Base-by-base conservation (phyloP, 164 flowering plant species). In the Saururus chinensis region DNA sequence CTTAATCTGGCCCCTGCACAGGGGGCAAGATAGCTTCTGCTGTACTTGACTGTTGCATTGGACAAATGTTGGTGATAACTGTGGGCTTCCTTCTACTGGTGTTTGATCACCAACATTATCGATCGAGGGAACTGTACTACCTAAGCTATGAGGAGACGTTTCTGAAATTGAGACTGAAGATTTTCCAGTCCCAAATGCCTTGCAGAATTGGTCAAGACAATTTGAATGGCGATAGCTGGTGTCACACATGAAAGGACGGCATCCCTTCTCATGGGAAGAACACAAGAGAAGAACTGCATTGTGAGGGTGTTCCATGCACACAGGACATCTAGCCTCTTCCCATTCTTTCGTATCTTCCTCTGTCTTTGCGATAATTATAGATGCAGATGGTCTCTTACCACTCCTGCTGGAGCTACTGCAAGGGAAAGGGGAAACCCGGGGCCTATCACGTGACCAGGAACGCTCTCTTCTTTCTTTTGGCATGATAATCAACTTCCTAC, bases 231-330 rank as follows among this genome's bases (percentile, higher is more conserved):
- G 86, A 56, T 82, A 40, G 70, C 98, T 89, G 21, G 96, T 92
- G 71, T 87, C 89, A 68, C 98, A 92, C 91, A 92, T 87, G 72
- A 72, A 92, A 21, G 98, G 93, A 11, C 86, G 95, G 63, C 98
- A 92, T 1, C 98, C 98, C 66, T 84, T 92, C 13, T 83, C 83
- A 67, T 76, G 78, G 52, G 96, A 89, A 4, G 96, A 70, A 69
- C 98, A 89, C 8, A 82, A 48, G 53, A 92, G 87, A 19, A 92
- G 84, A 51, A 89, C 82, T 11, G 95, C 96, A 77, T 92, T 92
- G 68, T 89, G 98, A 41, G 98, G 98, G 69, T 86, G 95, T 54
- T 92, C 98, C 92, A 92, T 84, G 68, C 98, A 92, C n/a, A 92
- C 92, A 53, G 98, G 89, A 74, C 98, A 92, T 64, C 88, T 73